These are phyloP conservation scores for Candida germanica DNA, from an alignment of 805 yeast genomes.

Conservation along the genomic window DNA sequence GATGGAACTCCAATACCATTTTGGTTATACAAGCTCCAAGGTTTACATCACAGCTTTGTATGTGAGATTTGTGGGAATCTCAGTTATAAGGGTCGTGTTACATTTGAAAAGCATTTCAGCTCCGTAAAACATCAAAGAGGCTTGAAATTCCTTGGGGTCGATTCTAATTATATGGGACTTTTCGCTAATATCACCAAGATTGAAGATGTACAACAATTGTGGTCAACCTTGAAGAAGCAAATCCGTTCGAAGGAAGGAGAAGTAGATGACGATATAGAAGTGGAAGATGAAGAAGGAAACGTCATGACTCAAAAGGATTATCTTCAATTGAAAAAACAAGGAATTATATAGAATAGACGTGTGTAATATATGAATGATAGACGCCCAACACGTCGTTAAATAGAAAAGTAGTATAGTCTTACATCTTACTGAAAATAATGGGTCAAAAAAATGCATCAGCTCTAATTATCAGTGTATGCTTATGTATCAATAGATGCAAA, in stretches of 20 bases:
- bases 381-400: no score
- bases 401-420: no score
- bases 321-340: conserved; percentile 83
- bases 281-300: conserved; percentile 91
- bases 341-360: conserved; percentile 64
- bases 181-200: conserved; percentile 68
- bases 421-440: no score
- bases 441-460: no score
- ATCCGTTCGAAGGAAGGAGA: conserved; percentile 36
- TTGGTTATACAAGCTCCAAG: conserved; percentile 91
- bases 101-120: conserved; percentile 73
- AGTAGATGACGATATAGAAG: conserved; percentile 62
- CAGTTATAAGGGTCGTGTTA: conserved; percentile 67
- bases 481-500: conserved; percentile 8
- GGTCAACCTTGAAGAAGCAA: conserved; percentile 44
- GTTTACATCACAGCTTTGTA: conserved; percentile 63
- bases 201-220: conserved; percentile 62
- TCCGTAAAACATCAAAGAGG: conserved; percentile 71
- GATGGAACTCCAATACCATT: conserved; percentile 92
- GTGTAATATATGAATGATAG: no score
- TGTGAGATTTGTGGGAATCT: conserved; percentile 89
- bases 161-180: conserved; percentile 36
- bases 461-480: no score
- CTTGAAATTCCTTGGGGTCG: conserved; percentile 68
- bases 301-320: conserved; percentile 84